Evolutionary conservation across 2,329 filamentous ascomycete species (phyloP), one percentile per base, ranked within the genome.

Genomic region (Monilinia laxa): DNA sequence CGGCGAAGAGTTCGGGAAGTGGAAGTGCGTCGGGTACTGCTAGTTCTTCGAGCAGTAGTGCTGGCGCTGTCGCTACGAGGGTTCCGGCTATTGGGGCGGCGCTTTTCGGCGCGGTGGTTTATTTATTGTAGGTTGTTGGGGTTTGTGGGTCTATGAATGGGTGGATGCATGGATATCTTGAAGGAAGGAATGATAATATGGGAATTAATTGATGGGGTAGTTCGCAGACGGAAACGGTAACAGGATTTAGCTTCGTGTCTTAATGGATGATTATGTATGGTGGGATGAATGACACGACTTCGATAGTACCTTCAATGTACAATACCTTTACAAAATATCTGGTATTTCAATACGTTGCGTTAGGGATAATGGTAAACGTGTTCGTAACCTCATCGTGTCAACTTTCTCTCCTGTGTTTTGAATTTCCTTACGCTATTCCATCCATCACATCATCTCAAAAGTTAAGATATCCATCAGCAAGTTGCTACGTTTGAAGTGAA

Each of bases 241-340:
- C 11, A 20, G 28, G 28, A 12, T 25, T 25, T 23, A 4, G 28
- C 7, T 23, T 60, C 12, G 45, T 51, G 45, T 60, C 45, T 38
- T 60, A 51, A 60, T 60, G 42, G n/a, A 25, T 60, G 28, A 16
- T 35, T 60, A 49, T 38, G 45, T 52, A 52, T 35, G n/a, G 28
- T 25, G 45, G 45, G 20, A 60, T 25, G 45, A 14, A 12, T 45
- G 9, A 25, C 9, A 60, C n/a, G 45, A 51, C 31, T 38, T 40
- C 7, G 47, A 51, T 51, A 12, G 49, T 38, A 51, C n/a, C 38
- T 60, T 38, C 42, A 20, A 51, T 60, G 28, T 38, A 38, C 11
- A 20, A 49, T 60, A 51, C 58, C 14, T 51, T 25, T 38, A 25
- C n/a, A n/a, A 60, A 18, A 25, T 60, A 25, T 38, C 11, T 38